Conservation (phyloP, 176 grass and related monocot species). For the Hordeum vulgare region MorexV3_pseudomolecules_assembly NC_058519.1:620370497-620370996, state of each 20-base stretch:
- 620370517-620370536: too few species aligned
- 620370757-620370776: neutral
- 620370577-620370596: neutral
- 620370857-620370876: neutral
- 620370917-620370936: neutral
- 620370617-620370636: neutral
- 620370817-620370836: neutral
- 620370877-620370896: neutral
- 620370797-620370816: too few species aligned
- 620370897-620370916: neutral
- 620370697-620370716: neutral
- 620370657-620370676: neutral
- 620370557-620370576: too few species aligned
- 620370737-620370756: neutral
- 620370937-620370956: neutral
- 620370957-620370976: neutral
- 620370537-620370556: neutral
- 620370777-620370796: neutral
- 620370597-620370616: neutral
- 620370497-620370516: too few species aligned
- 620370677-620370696: neutral
- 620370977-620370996: slow-evolving; percentile 9
- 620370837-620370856: neutral
- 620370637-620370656: neutral
- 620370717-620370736: neutral